Conservation (phyloP, 202 grass and related monocot genomes). For the Saccharum hybrid region DNA sequence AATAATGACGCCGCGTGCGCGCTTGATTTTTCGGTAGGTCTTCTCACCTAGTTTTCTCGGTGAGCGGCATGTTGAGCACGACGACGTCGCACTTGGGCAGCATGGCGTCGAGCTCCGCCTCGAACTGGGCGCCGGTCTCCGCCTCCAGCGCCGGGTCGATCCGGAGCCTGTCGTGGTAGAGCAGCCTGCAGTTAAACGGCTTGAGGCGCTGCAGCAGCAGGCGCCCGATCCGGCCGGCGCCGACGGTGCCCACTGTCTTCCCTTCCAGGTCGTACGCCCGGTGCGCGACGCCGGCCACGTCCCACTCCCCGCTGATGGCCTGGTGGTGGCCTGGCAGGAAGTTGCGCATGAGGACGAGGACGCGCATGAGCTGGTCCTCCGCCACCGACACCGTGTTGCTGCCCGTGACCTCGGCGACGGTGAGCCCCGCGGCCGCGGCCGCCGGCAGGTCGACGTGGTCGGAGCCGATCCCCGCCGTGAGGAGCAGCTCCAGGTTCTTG, state of each 20-base stretch:
- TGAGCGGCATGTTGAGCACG: constrained; percentile 77
- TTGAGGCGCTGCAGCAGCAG: constrained; percentile 62
- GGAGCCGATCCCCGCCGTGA: constrained; percentile 73
- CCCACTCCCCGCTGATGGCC: constrained; percentile 56
- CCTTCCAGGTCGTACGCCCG: constrained; percentile 63
- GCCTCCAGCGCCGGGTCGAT: constrained; percentile 57
- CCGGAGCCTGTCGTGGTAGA: constrained; percentile 69
- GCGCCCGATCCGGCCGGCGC: constrained; percentile 63
- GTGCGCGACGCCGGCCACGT: constrained; percentile 64
- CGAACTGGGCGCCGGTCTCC: constrained; percentile 65
- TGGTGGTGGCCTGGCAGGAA: constrained; percentile 64
- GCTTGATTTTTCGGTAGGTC: not conserved
- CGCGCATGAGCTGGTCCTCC: constrained; percentile 67
- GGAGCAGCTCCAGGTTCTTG: constrained; percentile 68
- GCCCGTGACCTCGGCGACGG: constrained; percentile 69
- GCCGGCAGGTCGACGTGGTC: constrained; percentile 66
- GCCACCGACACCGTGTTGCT: constrained; percentile 72
- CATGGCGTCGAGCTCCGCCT: constrained; percentile 78
- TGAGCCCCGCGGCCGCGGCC: constrained; percentile 54
- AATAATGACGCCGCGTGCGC: not conserved
- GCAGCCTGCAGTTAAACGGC: constrained; percentile 74
- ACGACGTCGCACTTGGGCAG: constrained; percentile 81
- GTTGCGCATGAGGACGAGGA: constrained; percentile 64
- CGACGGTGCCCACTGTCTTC: constrained; percentile 66
- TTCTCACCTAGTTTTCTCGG: constrained; percentile 72